Conservation (phyloP, 257 asterid genomes). For the Perilla frutescens region DNA sequence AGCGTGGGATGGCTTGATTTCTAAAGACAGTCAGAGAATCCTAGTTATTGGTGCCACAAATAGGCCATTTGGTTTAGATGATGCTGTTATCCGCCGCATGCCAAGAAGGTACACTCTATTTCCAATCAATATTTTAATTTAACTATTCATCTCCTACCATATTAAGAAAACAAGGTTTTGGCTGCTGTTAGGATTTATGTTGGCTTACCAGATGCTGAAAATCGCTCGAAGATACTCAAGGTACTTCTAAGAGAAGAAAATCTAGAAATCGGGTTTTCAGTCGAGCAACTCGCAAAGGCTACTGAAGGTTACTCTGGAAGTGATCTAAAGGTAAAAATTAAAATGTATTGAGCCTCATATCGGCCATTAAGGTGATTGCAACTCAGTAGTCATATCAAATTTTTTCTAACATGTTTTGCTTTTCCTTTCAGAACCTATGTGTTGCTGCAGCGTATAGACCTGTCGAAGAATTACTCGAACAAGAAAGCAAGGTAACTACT, state of each 20-base stretch:
- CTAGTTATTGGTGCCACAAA: conserved; percentile 83
- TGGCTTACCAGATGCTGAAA: neutral
- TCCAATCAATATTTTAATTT: too few relatives aligned
- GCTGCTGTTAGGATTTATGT: neutral
- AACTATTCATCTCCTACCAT: too few relatives aligned
- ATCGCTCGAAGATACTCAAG: neutral
- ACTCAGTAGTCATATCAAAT: too few relatives aligned
- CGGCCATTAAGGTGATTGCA: too few relatives aligned
- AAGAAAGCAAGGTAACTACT: too few relatives aligned
- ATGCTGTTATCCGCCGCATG: conserved; percentile 79
- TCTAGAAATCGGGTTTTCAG: neutral
- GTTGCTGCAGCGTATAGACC: neutral
- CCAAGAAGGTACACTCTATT: conserved; percentile 59
- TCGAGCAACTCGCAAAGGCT: neutral
- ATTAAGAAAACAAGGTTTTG: too few relatives aligned
- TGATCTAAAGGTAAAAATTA: neutral
- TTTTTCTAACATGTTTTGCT: neutral
- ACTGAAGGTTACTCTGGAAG: conserved; percentile 7
- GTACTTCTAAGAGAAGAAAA: neutral
- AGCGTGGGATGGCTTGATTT: conserved; percentile 38
- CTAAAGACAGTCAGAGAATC: conserved; percentile 70
- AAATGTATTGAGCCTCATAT: too few relatives aligned
- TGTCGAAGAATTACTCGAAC: neutral
- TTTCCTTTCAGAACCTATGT: neutral
- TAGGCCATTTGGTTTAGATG: conserved; percentile 80